A percentile compares a stretch with the other conserved stretches of the same genome.
Evolutionary conservation across 2,329 filamentous ascomycete genomes (phyloP).

Genomic region (Samsoniella hepiali): DNA sequence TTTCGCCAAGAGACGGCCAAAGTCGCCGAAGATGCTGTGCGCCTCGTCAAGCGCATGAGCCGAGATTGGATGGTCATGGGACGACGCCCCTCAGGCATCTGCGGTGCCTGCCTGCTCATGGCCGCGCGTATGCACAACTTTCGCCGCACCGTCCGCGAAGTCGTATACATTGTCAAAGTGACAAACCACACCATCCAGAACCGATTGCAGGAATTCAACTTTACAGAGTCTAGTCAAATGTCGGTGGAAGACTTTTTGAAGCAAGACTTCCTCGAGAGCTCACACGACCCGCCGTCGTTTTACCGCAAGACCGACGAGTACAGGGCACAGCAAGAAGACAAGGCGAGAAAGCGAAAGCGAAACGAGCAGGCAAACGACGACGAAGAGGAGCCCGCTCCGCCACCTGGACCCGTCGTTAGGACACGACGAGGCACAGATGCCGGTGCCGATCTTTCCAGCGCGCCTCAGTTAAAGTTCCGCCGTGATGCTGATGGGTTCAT

Average conservation of each 20-base stretch:
- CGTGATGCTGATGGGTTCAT: conserved; percentile 67
- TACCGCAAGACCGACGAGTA: conserved; percentile 63
- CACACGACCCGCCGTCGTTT: conserved; percentile 79
- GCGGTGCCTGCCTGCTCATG: conserved; percentile 89
- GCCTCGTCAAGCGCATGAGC: conserved; percentile 88
- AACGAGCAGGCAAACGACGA: conserved; percentile 28
- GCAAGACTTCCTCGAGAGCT: conserved; percentile 67
- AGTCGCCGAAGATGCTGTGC: conserved; percentile 83
- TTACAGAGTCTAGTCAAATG: conserved; percentile 77
- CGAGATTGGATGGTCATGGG: conserved; percentile 97
- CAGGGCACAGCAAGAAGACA: conserved; percentile 50
- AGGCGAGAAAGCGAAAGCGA: conserved; percentile 47
- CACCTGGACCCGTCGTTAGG: conserved; percentile 9
- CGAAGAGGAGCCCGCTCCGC: conserved; percentile 21
- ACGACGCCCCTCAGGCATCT: conserved; percentile 87
- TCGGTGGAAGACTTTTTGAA: conserved; percentile 83
- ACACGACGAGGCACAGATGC: conserved; percentile 25
- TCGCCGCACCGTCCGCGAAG: conserved; percentile 83
- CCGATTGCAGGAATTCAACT: conserved; percentile 86
- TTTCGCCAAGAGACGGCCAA: conserved; percentile 79
- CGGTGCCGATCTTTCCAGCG: conserved; percentile 34
- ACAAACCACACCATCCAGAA: conserved; percentile 90
- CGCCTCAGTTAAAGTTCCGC: conserved; percentile 38
- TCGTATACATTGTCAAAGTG: conserved; percentile 98
- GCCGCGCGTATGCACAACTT: conserved; percentile 99